Evolutionary conservation across 2,329 filamentous ascomycete genomes (phyloP).

Genomic region (Elsinoe batatas): DNA sequence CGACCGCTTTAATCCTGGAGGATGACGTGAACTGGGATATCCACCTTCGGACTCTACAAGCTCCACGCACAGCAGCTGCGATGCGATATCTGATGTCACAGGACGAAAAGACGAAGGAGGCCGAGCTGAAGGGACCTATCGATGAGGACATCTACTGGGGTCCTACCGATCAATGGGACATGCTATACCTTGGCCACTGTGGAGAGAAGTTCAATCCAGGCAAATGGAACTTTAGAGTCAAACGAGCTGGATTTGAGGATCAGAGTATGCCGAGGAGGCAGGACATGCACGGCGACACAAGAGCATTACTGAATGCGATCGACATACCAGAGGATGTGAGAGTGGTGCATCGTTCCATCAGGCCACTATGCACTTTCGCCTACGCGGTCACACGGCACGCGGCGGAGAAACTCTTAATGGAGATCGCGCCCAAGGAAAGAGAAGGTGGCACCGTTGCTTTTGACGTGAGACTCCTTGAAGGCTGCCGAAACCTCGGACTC

Average conservation of each 20-base stretch:
- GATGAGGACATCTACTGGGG: constrained; percentile 29
- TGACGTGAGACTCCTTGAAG: constrained; percentile 32
- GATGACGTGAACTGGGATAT: constrained; percentile 40
- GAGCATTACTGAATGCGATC: constrained; percentile 28
- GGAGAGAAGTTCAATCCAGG: constrained; percentile 30
- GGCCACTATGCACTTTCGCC: constrained; percentile 37
- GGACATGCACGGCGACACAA: constrained; percentile 31
- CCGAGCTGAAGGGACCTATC: constrained; percentile 5
- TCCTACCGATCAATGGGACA: constrained; percentile 28
- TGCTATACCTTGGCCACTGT: constrained; percentile 35
- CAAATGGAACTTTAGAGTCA: constrained; percentile 21
- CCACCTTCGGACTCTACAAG: constrained; percentile 33
- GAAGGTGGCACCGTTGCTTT: constrained; percentile 28
- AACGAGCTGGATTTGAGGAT: constrained; percentile 27
- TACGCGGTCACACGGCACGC: constrained; percentile 34
- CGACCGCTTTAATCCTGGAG: constrained; percentile 36
- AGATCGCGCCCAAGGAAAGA: constrained; percentile 27
- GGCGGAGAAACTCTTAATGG: constrained; percentile 25
- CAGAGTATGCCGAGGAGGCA: constrained; percentile 28
- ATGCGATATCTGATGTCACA: constrained; percentile 26
- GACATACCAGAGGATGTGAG: constrained; percentile 29
- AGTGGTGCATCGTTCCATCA: constrained; percentile 32
- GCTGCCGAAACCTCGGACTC: constrained; percentile 29
- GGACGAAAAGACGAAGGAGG: not conserved
- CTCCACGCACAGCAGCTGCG: constrained; percentile 33